These are phyloP conservation scores for Biscogniauxia mediterranea DNA, from an alignment of 2,329 filamentous ascomycete species.

Conservation along the genomic window DNA sequence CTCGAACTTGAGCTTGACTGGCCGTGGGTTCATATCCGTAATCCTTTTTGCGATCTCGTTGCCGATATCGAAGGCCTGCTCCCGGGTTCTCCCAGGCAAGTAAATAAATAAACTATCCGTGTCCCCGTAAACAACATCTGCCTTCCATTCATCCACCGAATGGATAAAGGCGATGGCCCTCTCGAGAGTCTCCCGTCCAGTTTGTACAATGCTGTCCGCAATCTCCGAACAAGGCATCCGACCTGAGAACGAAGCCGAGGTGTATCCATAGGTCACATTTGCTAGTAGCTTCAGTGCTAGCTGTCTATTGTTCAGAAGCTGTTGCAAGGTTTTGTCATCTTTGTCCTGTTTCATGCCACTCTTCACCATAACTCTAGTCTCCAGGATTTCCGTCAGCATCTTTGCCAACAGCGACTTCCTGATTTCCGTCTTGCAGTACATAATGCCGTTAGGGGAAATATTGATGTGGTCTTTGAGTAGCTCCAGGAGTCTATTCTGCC, in stretches of 20 bases:
- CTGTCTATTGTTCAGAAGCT: conserved; percentile 88
- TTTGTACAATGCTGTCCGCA: conserved; percentile 96
- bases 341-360: conserved; percentile 93
- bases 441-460: conserved; percentile 92
- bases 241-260: conserved; percentile 93
- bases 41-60: conserved; percentile 86
- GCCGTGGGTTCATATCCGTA: conserved; percentile 85
- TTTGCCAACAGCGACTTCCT: conserved; percentile 90
- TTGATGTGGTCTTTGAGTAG: conserved; percentile 84
- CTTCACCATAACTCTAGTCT: conserved; percentile 97
- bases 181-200: conserved; percentile 89
- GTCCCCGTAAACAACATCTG: conserved; percentile 97
- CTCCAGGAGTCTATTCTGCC: conserved; percentile 71
- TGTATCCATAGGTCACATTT: conserved; percentile 99
- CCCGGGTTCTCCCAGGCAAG: conserved; percentile 80
- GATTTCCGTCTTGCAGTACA: conserved; percentile 84
- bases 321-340: conserved; percentile 80
- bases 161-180: conserved; percentile 92
- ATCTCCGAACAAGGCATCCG: conserved; percentile 98
- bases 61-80: conserved; percentile 89
- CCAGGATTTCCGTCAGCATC: conserved; percentile 93
- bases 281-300: conserved; percentile 92
- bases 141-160: conserved; percentile 80
- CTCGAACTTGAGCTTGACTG: conserved; percentile 95
- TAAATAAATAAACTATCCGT: conserved; percentile 94